phyloP scores from a whole-genome alignment of 1,139 yeast species.

The Taphrina pruni region DNA sequence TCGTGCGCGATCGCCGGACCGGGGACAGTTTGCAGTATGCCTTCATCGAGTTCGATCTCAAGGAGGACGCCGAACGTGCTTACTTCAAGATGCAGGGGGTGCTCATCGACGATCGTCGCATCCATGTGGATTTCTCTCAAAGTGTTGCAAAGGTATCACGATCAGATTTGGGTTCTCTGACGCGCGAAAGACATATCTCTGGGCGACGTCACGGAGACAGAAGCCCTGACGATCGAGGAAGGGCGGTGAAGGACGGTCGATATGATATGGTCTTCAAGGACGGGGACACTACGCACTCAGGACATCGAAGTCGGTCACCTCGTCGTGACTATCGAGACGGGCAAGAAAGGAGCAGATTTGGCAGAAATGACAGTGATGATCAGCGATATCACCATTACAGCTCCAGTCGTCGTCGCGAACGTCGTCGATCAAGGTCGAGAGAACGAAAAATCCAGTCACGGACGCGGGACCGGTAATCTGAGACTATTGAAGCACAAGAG shows the following conservation, averaged over 20 bases:
- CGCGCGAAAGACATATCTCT: neutral
- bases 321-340: neutral
- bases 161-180: conserved; percentile 1
- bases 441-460: neutral
- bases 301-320: neutral
- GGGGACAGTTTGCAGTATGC: conserved; percentile 65
- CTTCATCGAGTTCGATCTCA: conserved; percentile 62
- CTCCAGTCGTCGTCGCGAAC: neutral
- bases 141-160: conserved; percentile 52
- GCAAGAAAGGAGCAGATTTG: neutral
- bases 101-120: conserved; percentile 66
- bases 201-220: neutral
- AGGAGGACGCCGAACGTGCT: conserved; percentile 63
- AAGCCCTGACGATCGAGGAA: neutral
- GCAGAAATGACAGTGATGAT: neutral
- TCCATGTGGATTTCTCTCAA: conserved; percentile 73
- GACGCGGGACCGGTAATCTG: neutral
- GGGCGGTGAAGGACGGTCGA: neutral
- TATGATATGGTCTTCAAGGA: conserved; percentile 8
- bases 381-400: neutral
- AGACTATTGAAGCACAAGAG: neutral
- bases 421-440: conserved; percentile 5
- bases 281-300: neutral
- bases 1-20: conserved; percentile 58
- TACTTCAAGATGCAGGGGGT: conserved; percentile 66